Conservation (phyloP, 2,329 filamentous ascomycete species). For the Pseudogymnoascus sp. region DNA sequence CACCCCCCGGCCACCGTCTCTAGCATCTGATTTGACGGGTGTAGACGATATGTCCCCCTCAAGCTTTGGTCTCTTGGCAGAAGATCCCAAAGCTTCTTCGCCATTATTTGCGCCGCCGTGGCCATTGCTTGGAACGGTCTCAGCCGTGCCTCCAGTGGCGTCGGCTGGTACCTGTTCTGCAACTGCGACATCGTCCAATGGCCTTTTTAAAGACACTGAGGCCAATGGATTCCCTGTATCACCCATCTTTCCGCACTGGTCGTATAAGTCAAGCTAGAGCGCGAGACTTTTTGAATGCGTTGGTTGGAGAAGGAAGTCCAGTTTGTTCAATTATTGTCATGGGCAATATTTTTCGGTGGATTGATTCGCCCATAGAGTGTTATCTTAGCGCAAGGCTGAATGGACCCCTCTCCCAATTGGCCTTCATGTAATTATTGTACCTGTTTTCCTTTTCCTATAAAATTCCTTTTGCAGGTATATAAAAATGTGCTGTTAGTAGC, state of each 20-base stretch:
- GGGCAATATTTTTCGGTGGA: slow-evolving; percentile 2
- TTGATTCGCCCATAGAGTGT: not conserved
- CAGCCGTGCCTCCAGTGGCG: slow-evolving; percentile 6
- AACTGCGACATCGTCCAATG: not conserved
- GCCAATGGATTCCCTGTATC: slow-evolving; percentile 1
- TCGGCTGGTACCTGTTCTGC: not conserved
- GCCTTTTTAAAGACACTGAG: not conserved
- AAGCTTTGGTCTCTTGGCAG: slow-evolving; percentile 54
- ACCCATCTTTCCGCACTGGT: not conserved
- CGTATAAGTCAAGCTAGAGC: not conserved
- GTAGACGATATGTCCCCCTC: slow-evolving; percentile 25
- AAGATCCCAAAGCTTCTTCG: slow-evolving; percentile 30
- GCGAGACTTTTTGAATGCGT: not conserved
- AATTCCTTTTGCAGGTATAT: not conserved
- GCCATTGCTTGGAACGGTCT: not conserved
- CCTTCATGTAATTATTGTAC: not conserved
- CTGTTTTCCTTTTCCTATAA: not conserved
- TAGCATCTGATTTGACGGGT: not conserved
- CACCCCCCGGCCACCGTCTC: slow-evolving; percentile 26
- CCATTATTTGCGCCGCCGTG: not conserved
- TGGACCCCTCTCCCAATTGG: not conserved
- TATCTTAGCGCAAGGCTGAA: slow-evolving; percentile 8
- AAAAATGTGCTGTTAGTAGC: not conserved
- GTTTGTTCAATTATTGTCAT: slow-evolving; percentile 3
- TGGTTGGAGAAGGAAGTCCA: not conserved